A percentile compares a stretch with the other conserved stretches of the same genome.
These are phyloP conservation scores for Nectriaceae sp. DNA, from an alignment of 2,329 filamentous ascomycete species.

Conservation along the genomic window DNA sequence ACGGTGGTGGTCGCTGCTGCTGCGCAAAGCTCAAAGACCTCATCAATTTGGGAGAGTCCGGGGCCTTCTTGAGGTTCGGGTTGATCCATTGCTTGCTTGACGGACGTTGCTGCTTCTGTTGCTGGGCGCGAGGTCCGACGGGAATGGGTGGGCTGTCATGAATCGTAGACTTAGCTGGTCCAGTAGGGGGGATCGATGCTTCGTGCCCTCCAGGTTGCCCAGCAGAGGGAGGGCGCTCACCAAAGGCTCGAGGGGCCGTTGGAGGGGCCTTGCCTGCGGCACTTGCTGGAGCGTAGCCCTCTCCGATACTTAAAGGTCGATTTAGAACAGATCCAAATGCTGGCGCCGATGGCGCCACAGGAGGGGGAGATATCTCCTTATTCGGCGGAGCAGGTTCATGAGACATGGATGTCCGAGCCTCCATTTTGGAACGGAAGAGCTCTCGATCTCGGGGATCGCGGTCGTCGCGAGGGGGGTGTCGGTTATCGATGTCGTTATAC, in stretches of 20 bases:
- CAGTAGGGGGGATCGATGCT: conserved; percentile 35
- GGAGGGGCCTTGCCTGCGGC: conserved; percentile 49
- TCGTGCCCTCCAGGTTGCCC: conserved; percentile 41
- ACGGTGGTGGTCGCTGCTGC: conserved; percentile 40
- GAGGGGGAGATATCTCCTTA: conserved; percentile 59
- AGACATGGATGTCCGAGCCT: conserved; percentile 47
- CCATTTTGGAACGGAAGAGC: conserved; percentile 50
- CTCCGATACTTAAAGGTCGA: conserved; percentile 39
- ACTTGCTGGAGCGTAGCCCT: conserved; percentile 31
- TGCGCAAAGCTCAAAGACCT: conserved; percentile 53
- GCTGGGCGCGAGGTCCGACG: conserved; percentile 55
- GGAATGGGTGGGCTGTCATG: conserved; percentile 53
- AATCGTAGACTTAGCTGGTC: conserved; percentile 41
- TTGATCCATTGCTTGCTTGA: conserved; percentile 64
- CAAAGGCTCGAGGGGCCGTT: conserved; percentile 54
- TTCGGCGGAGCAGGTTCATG: conserved; percentile 49
- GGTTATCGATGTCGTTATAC: conserved; percentile 41
- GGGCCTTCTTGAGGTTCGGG: conserved; percentile 51
- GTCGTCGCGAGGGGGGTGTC: conserved; percentile 50
- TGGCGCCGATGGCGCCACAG: conserved; percentile 58
- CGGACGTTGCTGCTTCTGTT: conserved; percentile 46
- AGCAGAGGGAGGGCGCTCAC: conserved; percentile 50
- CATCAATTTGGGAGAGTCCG: conserved; percentile 54
- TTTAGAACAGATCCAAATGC: conserved; percentile 59
- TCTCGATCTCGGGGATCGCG: conserved; percentile 50